A percentile compares a stretch with the other conserved stretches of the same genome.
Conservation (phyloP, 139 green algal genomes). For the Volvox africanus region DNA sequence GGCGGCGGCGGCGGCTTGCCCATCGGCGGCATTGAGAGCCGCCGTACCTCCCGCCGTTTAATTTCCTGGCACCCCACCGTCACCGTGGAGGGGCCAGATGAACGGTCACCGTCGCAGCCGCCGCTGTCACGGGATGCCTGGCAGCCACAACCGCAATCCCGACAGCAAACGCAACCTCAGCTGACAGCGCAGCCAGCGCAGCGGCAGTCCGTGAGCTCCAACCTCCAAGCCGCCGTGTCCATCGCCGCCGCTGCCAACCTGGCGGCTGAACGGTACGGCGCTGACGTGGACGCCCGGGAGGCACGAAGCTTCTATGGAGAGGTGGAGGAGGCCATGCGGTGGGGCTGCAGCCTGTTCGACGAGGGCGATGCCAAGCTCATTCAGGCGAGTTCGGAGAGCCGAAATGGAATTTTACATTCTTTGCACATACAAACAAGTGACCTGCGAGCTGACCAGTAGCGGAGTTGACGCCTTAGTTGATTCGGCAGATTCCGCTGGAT, state of each 20-base stretch:
- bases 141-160: neutral
- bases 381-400: neutral
- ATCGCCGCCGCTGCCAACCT: neutral
- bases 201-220: neutral
- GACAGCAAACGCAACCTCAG: neutral
- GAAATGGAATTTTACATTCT: too few species aligned
- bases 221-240: neutral
- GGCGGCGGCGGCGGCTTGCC: neutral
- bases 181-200: neutral
- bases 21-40: too few species aligned
- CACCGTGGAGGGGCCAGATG: neutral
- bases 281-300: neutral
- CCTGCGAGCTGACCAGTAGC: too few species aligned
- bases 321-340: slow-evolving; percentile 22
- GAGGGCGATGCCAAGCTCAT: slow-evolving; percentile 42
- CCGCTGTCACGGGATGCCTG: neutral
- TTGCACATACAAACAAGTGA: too few species aligned
- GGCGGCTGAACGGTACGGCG: slow-evolving; percentile 13
- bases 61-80: neutral
- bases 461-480: too few species aligned
- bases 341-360: slow-evolving; percentile 50
- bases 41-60: neutral
- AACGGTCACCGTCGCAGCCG: neutral
- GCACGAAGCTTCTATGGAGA: slow-evolving; percentile 33
- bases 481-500: too few species aligned